Evolutionary conservation across 495 filamentous ascomycete genomes (phyloP).

Genomic region (Aspergillus taichungensis): DNA sequence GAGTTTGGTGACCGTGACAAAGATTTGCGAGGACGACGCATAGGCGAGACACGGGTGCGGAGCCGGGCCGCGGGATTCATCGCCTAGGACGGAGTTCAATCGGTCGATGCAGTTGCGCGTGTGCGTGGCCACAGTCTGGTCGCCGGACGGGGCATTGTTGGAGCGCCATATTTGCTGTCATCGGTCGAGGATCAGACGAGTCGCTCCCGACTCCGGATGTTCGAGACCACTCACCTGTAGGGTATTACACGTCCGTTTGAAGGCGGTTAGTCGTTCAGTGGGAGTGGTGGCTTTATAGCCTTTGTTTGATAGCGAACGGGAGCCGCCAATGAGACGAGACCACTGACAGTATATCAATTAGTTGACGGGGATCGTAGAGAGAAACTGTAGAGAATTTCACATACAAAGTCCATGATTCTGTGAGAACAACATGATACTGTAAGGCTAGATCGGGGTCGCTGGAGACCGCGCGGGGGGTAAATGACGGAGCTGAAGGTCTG

Average conservation of each 20-base stretch:
- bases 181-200: slow-evolving; percentile 7
- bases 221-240: slow-evolving; percentile 52
- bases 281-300: slow-evolving; percentile 63
- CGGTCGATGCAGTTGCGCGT: slow-evolving; percentile 51
- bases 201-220: background rate
- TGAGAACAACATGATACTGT: slow-evolving; percentile 25
- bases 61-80: slow-evolving; percentile 78
- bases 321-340: slow-evolving; percentile 83
- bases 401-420: slow-evolving; percentile 35
- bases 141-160: slow-evolving; percentile 41
- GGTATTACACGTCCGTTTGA: slow-evolving; percentile 80
- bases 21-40: slow-evolving; percentile 75
- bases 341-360: slow-evolving; percentile 47
- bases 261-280: slow-evolving; percentile 76
- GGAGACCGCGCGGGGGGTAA: slow-evolving; percentile 5
- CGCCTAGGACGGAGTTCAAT: slow-evolving; percentile 70
- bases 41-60: slow-evolving; percentile 85
- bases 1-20: slow-evolving; percentile 76
- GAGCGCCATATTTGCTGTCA: slow-evolving; percentile 72
- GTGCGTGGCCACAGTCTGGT: slow-evolving; percentile 39
- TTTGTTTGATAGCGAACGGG: slow-evolving; percentile 52
- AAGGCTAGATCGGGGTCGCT: slow-evolving; percentile 4
- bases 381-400: slow-evolving; percentile 6
- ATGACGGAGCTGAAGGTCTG: slow-evolving; percentile 1
- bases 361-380: background rate